Percentiles rank a stretch among this genome's conserved stretches.
These are phyloP conservation scores for Venturia oleaginea DNA, from an alignment of 2,329 filamentous ascomycete genomes.

Conservation along the genomic window DNA sequence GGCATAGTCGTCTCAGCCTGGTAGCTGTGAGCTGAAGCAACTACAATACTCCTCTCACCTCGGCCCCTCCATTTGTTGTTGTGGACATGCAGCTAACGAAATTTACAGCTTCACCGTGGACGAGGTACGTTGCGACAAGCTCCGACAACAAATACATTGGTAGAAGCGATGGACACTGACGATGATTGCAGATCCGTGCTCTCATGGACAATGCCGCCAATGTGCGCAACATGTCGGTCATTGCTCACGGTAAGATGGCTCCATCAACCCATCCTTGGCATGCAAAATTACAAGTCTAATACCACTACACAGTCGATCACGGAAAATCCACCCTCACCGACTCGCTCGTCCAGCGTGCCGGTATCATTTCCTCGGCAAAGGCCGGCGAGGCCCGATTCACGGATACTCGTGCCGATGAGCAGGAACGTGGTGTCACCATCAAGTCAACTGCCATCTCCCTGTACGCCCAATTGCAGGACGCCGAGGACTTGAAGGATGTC, in stretches of 20 bases:
- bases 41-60: neutral
- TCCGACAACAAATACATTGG: conserved; percentile 20
- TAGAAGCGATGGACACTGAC: conserved; percentile 9
- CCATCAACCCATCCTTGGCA: neutral
- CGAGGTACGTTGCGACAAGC: conserved; percentile 48
- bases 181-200: conserved; percentile 51
- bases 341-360: conserved; percentile 96
- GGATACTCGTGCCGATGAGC: conserved; percentile 94
- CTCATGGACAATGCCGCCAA: conserved; percentile 72
- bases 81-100: conserved; percentile 1
- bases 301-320: conserved; percentile 65
- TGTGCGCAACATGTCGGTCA: conserved; percentile 97
- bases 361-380: conserved; percentile 98
- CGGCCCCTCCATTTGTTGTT: neutral
- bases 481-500: conserved; percentile 91
- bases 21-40: neutral
- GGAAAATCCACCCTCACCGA: conserved; percentile 99
- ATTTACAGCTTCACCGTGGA: conserved; percentile 87
- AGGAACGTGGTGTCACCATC: conserved; percentile 99
- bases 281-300: conserved; percentile 1
- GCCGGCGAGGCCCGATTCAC: conserved; percentile 93
- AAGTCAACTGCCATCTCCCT: conserved; percentile 99
- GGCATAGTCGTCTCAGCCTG: neutral
- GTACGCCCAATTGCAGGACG: conserved; percentile 72
- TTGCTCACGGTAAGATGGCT: conserved; percentile 71